phyloP scores from a whole-genome alignment of 495 filamentous ascomycete species.

The Penicillium odoratum region DNA sequence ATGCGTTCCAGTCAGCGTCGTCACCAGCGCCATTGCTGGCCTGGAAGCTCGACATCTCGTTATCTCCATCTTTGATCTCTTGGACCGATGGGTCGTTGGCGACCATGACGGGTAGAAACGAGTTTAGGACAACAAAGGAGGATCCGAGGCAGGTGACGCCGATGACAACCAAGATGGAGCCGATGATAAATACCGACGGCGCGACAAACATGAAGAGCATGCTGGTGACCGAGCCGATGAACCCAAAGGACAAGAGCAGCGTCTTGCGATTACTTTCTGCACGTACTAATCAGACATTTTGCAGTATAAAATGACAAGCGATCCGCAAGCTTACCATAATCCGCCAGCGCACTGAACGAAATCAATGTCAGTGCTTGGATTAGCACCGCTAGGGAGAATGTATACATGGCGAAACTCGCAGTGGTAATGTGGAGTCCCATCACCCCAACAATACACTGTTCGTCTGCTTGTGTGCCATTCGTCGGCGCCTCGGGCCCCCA shows the following conservation, averaged over 20 bases:
- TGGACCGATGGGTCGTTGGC: slow-evolving; percentile 46
- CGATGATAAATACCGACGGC: slow-evolving; percentile 69
- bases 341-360: slow-evolving; percentile 53
- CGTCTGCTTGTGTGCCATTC: slow-evolving; percentile 21
- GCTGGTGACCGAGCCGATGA: slow-evolving; percentile 70
- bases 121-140: slow-evolving; percentile 54
- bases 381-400: slow-evolving; percentile 51
- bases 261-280: slow-evolving; percentile 60
- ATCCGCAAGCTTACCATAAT: slow-evolving; percentile 48
- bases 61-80: slow-evolving; percentile 14
- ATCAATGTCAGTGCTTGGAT: slow-evolving; percentile 54
- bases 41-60: slow-evolving; percentile 30
- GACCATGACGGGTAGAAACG: slow-evolving; percentile 51
- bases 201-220: slow-evolving; percentile 83
- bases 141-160: slow-evolving; percentile 70
- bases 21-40: slow-evolving; percentile 11
- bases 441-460: slow-evolving; percentile 48
- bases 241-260: slow-evolving; percentile 74
- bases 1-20: slow-evolving; percentile 32
- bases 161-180: slow-evolving; percentile 73
- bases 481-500: slow-evolving; percentile 26
- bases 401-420: slow-evolving; percentile 58
- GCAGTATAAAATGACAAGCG: background rate
- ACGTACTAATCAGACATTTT: background rate
- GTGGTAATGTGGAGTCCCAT: slow-evolving; percentile 50